phyloP scores from a whole-genome alignment of 78 protist species.

The Dictyostelium discoideum region DNA sequence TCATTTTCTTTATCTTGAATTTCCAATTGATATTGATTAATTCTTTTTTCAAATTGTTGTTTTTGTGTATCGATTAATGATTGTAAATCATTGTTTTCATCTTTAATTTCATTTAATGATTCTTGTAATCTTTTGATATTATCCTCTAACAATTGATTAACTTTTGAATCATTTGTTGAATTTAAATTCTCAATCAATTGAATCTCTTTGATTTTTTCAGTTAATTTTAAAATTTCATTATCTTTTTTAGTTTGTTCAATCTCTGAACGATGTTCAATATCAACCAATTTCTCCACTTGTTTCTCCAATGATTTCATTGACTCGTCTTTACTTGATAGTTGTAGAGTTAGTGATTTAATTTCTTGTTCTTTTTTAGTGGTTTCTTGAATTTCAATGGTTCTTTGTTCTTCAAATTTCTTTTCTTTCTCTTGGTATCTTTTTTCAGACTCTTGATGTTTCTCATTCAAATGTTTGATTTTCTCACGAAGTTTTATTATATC shows the following conservation, averaged over 20 bases:
- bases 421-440: not conserved
- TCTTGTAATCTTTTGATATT: not conserved
- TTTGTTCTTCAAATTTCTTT: not conserved
- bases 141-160: not conserved
- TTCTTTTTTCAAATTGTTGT: not conserved
- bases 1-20: slow-evolving; percentile 10
- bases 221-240: slow-evolving; percentile 15
- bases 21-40: not conserved
- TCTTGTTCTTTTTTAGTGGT: not conserved
- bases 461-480: slow-evolving; percentile 2
- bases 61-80: not conserved
- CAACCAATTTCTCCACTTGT: not conserved
- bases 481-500: slow-evolving; percentile 29
- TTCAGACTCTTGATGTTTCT: not conserved
- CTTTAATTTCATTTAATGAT: not conserved
- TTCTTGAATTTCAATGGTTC: not conserved
- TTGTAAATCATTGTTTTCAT: not conserved
- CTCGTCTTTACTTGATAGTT: not conserved
- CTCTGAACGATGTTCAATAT: not conserved
- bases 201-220: not conserved
- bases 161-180: not conserved
- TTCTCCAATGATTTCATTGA: not conserved
- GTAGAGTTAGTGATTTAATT: not conserved
- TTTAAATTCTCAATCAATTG: not conserved
- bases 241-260: not conserved